Base-by-base conservation (phyloP, 495 filamentous ascomycete species). In the Daldinia vernicosa region DNA sequence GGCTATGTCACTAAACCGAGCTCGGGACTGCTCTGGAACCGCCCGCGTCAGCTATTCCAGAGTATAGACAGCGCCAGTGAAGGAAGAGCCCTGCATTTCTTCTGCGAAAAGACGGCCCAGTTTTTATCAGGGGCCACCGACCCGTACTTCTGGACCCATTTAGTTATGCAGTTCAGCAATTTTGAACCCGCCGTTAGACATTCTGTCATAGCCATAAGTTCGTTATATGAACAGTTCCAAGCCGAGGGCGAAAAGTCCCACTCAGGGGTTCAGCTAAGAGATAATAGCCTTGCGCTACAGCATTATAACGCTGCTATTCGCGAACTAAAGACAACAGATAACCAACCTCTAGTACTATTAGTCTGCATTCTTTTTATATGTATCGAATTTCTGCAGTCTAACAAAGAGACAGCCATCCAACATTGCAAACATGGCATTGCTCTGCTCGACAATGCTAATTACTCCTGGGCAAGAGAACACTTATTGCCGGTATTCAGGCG, bases 291-390 rank as follows among this genome's bases (percentile, higher is more conserved):
- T 28, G 77, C 80, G 43, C 61, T 82, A 1, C 58, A 66, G 24
- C 75, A 80, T 39, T 81, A 80, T 53, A 82, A 77, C 57, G 72
- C 71, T 7, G 79, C 77, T 22, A 67, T 81, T 12, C 70, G 75
- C 43, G 66, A 78, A n/a, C 66, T 80, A 15, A 67, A 77, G 47
- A 69, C 71, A 11, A 70, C 71, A 5, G 73, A 68, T 17, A 52
- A 71, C 67, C 66, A 75, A 54, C 53, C 64, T 66, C 72, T 81
- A 17, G 82, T 87, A 15, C 74, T 88, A 14, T 79, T 87, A 7
- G 83, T 80, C n/a, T 88, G 86, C 59, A 75, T 86, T 11, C 75
- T 88, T 50, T 88, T 87, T 52, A 84, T 86, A 30, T 87, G 85
- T 67, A 84, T 88, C 45, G 86, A 88, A 66, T 77, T 80, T 9